Percentiles rank a stretch among this genome's conserved stretches.
These are phyloP conservation scores for Insectozyma bohioensis DNA, from an alignment of 1,139 yeast species.

Conservation along the genomic window DNA sequence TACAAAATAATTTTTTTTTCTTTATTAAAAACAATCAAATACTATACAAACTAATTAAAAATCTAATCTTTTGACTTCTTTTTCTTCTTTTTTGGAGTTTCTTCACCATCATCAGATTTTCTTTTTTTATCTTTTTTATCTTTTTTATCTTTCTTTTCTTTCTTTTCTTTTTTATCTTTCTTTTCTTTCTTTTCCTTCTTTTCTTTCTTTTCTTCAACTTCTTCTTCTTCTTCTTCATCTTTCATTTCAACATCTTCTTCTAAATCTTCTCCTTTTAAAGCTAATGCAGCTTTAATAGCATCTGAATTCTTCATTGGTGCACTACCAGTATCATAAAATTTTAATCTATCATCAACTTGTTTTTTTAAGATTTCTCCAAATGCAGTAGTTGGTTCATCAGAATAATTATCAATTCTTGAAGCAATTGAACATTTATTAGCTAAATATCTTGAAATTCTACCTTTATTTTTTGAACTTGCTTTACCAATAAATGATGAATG, in stretches of 20 bases:
- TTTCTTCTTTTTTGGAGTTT: slow-evolving; percentile 33
- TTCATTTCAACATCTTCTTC: slow-evolving; percentile 27
- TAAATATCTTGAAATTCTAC: slow-evolving; percentile 96
- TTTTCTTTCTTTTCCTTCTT: slow-evolving; percentile 56
- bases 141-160: slow-evolving; percentile 49
- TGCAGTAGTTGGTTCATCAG: slow-evolving; percentile 79
- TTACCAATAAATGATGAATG: slow-evolving; percentile 97
- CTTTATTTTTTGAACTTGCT: slow-evolving; percentile 97
- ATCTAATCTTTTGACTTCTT: slow-evolving; percentile 45
- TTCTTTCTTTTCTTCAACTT: slow-evolving; percentile 55
- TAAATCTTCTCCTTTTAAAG: slow-evolving; percentile 51
- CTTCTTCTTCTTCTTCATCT: slow-evolving; percentile 57
- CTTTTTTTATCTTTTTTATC: slow-evolving; percentile 45
- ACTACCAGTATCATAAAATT: slow-evolving; percentile 93
- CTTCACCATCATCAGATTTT: slow-evolving; percentile 31
- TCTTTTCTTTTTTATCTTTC: slow-evolving; percentile 47
- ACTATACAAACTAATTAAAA: slow-evolving; percentile 10
- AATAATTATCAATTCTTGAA: slow-evolving; percentile 94
- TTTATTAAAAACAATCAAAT: too few species aligned
- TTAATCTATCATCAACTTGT: slow-evolving; percentile 97
- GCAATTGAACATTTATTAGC: slow-evolving; percentile 99
- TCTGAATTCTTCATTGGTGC: slow-evolving; percentile 95
- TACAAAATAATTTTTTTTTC: too few species aligned
- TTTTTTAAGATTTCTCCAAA: slow-evolving; percentile 90
- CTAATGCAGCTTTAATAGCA: slow-evolving; percentile 89